Evolutionary conservation across 140 eudicot genomes (phyloP), one percentile per base, ranked within the genome.

Genomic region (Flaveria floridana): DNA sequence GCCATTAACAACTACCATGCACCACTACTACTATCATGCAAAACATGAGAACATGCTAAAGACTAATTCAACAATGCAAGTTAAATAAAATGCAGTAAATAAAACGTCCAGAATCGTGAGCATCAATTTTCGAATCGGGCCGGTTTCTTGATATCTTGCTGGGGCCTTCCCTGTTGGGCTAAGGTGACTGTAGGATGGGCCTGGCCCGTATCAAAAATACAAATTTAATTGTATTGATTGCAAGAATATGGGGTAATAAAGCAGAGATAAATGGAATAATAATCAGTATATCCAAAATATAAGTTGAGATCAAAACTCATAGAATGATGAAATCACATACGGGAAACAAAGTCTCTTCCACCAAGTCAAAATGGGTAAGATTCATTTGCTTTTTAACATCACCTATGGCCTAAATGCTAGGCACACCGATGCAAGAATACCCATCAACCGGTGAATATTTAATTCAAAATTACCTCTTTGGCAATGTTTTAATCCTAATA

Each of bases 271-370:
- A 41, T 13, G 18, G 18, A 57, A 64, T 46, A 42, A 13, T 26
- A 30, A 25, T 50, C 23, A 58, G 56, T 50, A 21, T 50, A 16
- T 1, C 10, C 50, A 37, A 19, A 59, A 28, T 4, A 64, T 47
- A 72, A 67, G 7, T 52, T 3, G n/a, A 53, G 16, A 68, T 2
- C 30, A 65, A 9, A 55, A 62, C 55, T 10, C 55, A 67, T 58
- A 39, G 23, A 77, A 77, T 62, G 48, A 30, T 37, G 71, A 72
- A 78, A 65, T 61, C 62, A 85, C 96, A 62, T 88, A 94, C 99
- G 4, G 97, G 96, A 78, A 94, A 88, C 37, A 81, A 73, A 76
- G 92, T 85, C 14, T 58, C 73, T 46, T 68, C 73, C 73, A 68
- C 47, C 58, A 68, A 68, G 12, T 56, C 58, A 68, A 68, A 56